Base-by-base conservation (phyloP, 352 stramenopile species). In the Phytopythium cucurbitacearum region DNA sequence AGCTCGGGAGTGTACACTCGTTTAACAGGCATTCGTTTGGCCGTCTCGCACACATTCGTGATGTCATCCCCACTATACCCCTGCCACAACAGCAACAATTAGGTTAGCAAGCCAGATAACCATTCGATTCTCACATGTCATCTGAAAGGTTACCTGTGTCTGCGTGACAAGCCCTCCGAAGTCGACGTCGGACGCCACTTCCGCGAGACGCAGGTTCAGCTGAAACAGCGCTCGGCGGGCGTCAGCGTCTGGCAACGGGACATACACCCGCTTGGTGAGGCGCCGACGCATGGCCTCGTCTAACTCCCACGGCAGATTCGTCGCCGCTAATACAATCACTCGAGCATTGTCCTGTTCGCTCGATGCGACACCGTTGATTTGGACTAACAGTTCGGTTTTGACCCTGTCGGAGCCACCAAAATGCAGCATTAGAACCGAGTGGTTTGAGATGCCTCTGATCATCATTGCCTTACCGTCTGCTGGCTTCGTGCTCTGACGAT, bases 351-450 rank as follows among this genome's bases (percentile, higher is more conserved):
- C 37, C 8, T 63, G 49, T 16, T 85, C 76, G 2, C 61, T 62
- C 3, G 75, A 89, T 2, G 71, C 75, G 1, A 99, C 78, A 16
- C 96, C 97, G 61, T 98, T 97, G 80, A 99, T 98, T 70, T 99
- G 96, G 10, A 98, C 89, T 6, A 99, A 82, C 41, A 99, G 72
- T 60, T 99, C 96, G 7, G 96, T 98, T 68, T 99, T 99, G 42
- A 99, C 94, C 49, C 62, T 97, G 38, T 32, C 57, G 36, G 35
- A 7, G 7, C 21, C 16, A 59, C 16, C n/a, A n/a, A n/a, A n/a
- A n/a, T n/a, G n/a, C n/a, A n/a, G 11, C 5, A 21, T 12, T 8
- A 42, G 5, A 28, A 28, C 21, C 21, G 33, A 36, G 40, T 12
- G 41, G 9, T 11, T 57, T 10, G 40, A 36, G 9, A 16, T 42